Evolutionary conservation across 345 rosid genomes (phyloP), one percentile per base, ranked within the genome.

Genomic region (Citrus reticulata): DNA sequence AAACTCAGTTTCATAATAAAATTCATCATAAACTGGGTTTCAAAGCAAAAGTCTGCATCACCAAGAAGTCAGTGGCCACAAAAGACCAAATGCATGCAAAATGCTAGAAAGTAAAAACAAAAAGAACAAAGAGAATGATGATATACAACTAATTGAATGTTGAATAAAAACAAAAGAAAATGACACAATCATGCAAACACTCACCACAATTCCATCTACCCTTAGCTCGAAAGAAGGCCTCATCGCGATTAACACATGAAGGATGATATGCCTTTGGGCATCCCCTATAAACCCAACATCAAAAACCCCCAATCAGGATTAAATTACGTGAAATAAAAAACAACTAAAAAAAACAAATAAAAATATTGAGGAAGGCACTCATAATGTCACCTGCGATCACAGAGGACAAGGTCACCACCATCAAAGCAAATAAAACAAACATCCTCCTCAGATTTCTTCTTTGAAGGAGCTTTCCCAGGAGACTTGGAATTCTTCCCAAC

Each of bases 251-350:
- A 81, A 97, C 95, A 82, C 99, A 97, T 27, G 97, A 70, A 68
- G 98, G 88, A 80, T 97, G 99, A 81, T 97, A 97, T 35, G 97
- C 99, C 90, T 97, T 97, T 24, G 99, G 98, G 78, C 99, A 97
- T 24, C 98, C 98, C 98, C 99, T 97, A 77, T 29, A 79, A 62
- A 78, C 35, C 59, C 65, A 83, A 67, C 32, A 62, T 10, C 9
- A 39, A 49, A 77, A 27, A 27, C 9, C 68, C n/a, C 73, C 25
- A 30, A 37, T 25, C 51, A 70, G 64, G 62, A 64, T 9, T 24
- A 32, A 60, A 19, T 46, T 66, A 57, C 49, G 54, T 25, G 61
- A 9, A 74, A 73, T 58, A 71, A 17, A 80, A 24, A 62, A 73
- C 69, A 29, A 57, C 27, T 16, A 29, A 39, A 65, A 65, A 61